Evolutionary conservation across 129 eudicot genomes (phyloP), one percentile per base, ranked within the genome.

Genomic region (Artemisia annua): DNA sequence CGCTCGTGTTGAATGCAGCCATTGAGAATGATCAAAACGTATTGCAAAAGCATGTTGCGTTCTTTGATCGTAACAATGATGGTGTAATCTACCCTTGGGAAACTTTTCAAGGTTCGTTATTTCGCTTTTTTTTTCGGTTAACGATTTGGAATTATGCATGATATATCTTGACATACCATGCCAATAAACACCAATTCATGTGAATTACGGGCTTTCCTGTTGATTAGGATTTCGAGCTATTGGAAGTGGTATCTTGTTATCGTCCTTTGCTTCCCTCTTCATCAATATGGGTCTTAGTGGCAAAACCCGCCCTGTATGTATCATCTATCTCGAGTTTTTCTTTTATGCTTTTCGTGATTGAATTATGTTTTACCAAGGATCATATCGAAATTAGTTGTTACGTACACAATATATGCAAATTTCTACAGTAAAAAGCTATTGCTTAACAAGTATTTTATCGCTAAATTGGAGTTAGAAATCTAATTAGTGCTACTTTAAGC

Each of bases 291-390:
- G 88, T n/a, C 87, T 87, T 64, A 92, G 98, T 71, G 73, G 80
- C 70, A 89, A 87, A 84, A 92, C 98, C 52, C 82, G 98, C 66
- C 95, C 96, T 0, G 98, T 92, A 84, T 75, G 35, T 67, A 44
- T 65, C 46, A 30, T 60, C 16, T 58, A 2, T 50, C 43, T 43
- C 44, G 58, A 11, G 5, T 20, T 11, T 28, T 15, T 60, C 17
- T 48, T 10, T 72, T 44, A 9, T 22, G 7, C 52, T 28, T 39
- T 39, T 39, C 46, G 46, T 39, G 46, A 39, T 39, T 39, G 7
- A 39, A 1, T 32, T 32, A 4, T 5, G 43, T 32, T 5, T 4
- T 32, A 32, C 7, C 43, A 5, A 32, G 1, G 46, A 39, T 39
- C 10, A 7, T 39, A 39, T 39, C 46, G 46, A 39, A 39, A 39